Conservation (phyloP, 805 yeast species). For the Myxozyma neglecta region DNA sequence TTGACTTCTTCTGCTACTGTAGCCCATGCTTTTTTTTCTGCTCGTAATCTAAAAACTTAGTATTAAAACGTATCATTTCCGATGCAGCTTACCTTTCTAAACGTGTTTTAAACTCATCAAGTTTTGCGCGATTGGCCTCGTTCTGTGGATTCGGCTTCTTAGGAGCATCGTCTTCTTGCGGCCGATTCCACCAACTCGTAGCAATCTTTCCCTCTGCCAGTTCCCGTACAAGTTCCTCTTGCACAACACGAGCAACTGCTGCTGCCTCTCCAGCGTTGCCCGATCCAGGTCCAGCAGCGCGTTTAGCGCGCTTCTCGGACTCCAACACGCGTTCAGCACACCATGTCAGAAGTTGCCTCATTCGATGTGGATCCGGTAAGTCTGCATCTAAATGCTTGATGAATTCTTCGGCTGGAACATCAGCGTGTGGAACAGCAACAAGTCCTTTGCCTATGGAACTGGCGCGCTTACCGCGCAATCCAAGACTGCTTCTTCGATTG, state of each 20-base stretch:
- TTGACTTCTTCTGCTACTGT: slow-evolving; percentile 14
- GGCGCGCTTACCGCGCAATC: slow-evolving; percentile 63
- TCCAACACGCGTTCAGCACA: slow-evolving; percentile 54
- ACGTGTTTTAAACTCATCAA: slow-evolving; percentile 49
- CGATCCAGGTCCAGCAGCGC: neutral
- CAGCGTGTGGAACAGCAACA: slow-evolving; percentile 64
- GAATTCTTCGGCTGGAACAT: slow-evolving; percentile 53
- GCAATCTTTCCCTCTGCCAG: slow-evolving; percentile 58
- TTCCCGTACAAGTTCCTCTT: slow-evolving; percentile 61
- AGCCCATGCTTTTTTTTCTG: slow-evolving; percentile 29
- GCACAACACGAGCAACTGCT: slow-evolving; percentile 55
- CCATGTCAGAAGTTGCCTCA: slow-evolving; percentile 72
- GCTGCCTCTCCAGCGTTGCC: slow-evolving; percentile 1
- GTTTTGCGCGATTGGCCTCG: slow-evolving; percentile 49
- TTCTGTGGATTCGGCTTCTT: slow-evolving; percentile 61
- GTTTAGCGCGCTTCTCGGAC: slow-evolving; percentile 33
- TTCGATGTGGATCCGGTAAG: slow-evolving; percentile 69
- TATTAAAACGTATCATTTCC: too few species aligned
- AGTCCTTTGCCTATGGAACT: slow-evolving; percentile 76
- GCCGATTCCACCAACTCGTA: slow-evolving; percentile 66
- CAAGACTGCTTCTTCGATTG: slow-evolving; percentile 36
- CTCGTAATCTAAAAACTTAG: slow-evolving; percentile 7
- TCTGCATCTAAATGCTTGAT: slow-evolving; percentile 62
- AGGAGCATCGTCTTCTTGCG: slow-evolving; percentile 34
- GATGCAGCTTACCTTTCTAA: slow-evolving; percentile 38